A percentile compares a stretch with the other conserved stretches of the same genome.
Conservation (phyloP, 2,329 filamentous ascomycete genomes). For the Penicillium sp. region DNA sequence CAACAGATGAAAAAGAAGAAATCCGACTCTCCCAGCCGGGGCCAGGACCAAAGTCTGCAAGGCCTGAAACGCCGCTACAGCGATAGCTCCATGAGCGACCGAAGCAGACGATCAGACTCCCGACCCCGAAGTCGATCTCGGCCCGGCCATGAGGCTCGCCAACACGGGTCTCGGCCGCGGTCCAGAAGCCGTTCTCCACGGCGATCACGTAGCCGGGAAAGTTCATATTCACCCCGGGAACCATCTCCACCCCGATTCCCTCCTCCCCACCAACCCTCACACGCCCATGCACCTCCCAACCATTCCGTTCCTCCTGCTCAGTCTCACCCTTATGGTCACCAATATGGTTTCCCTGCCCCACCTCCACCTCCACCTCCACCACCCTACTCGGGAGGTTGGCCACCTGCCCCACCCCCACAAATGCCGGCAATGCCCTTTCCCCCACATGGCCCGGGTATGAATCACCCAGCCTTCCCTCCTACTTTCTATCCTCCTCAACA, state of each 20-base stretch:
- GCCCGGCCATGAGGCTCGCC: conserved; percentile 19
- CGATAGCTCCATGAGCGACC: conserved; percentile 34
- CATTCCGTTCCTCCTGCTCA: conserved; percentile 13
- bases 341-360: conserved; percentile 21
- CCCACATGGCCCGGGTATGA: conserved; percentile 17
- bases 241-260: conserved; percentile 25
- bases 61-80: conserved; percentile 45
- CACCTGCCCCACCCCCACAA: conserved; percentile 34
- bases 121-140: conserved; percentile 33
- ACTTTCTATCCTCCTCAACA: conserved; percentile 25
- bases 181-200: conserved; percentile 18
- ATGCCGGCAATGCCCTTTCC: conserved; percentile 25
- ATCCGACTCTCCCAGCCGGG: conserved; percentile 45
- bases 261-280: conserved; percentile 21
- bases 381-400: conserved; percentile 39
- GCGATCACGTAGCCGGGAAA: conserved; percentile 29
- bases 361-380: conserved; percentile 26
- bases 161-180: conserved; percentile 28
- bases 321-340: conserved; percentile 9
- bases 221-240: conserved; percentile 35
- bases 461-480: conserved; percentile 27
- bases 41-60: conserved; percentile 46
- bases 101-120: conserved; percentile 30
- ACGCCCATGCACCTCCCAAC: conserved; percentile 13
- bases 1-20: conserved; percentile 68